These are phyloP conservation scores for Pelargonium citronellum DNA, from an alignment of 441 rosid genomes.

Conservation along the genomic window DNA sequence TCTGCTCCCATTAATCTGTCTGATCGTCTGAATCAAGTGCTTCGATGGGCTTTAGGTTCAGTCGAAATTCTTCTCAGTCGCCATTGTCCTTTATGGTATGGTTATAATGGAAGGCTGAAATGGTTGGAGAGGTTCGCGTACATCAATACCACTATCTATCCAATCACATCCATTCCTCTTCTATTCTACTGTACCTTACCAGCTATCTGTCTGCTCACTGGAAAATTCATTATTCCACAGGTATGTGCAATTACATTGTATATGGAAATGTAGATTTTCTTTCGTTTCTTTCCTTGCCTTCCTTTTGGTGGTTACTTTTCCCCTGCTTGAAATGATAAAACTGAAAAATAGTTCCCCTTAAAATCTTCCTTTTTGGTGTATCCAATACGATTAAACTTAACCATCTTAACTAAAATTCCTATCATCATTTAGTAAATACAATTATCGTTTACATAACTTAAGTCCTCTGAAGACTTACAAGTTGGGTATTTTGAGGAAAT, in stretches of 20 bases:
- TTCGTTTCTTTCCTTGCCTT: too few relatives aligned
- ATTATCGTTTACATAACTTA: too few relatives aligned
- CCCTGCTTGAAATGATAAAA: too few relatives aligned
- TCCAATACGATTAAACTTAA: too few relatives aligned
- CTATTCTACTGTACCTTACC: constrained; percentile 90
- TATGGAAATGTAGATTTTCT: too few relatives aligned
- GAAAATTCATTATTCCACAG: constrained; percentile 98
- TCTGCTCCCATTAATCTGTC: constrained; percentile 98
- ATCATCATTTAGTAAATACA: too few relatives aligned
- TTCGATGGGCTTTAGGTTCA: constrained; percentile 97
- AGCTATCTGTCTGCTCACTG: constrained; percentile 85
- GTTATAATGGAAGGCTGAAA: constrained; percentile 83
- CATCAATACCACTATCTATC: constrained; percentile 88
- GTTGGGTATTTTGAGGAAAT: too few relatives aligned
- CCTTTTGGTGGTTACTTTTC: too few relatives aligned
- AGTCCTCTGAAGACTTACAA: not conserved
- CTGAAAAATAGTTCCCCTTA: too few relatives aligned
- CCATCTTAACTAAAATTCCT: too few relatives aligned
- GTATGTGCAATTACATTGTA: constrained; percentile 26
- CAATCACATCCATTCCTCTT: constrained; percentile 86
- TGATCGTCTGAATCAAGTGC: constrained; percentile 96
- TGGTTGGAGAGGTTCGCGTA: constrained; percentile 93
- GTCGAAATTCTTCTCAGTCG: constrained; percentile 96
- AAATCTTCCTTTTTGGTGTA: too few relatives aligned
- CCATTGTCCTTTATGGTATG: constrained; percentile 98